Base-by-base conservation (phyloP, 805 yeast genomes). In the Danielia oregonensis region DNA sequence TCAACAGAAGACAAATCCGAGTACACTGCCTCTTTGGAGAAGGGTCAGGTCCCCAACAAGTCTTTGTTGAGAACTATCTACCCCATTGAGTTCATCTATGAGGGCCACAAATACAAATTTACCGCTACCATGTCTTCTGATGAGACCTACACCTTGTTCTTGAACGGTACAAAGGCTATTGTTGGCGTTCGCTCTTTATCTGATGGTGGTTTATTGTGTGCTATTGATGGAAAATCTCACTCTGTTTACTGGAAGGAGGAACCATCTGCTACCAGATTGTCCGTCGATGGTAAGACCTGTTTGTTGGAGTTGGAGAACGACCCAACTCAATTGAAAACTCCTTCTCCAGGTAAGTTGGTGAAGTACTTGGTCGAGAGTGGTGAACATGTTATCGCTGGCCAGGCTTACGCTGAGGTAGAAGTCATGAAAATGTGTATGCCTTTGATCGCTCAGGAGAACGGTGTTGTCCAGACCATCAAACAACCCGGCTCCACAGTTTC, bases 341-440 rank as follows among this genome's bases (percentile, higher is more conserved):
- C 98, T 29, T 93, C 98, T 18, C 99, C 98, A 35, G 99, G 99
- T 72, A 93, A 93, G 68, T 75, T 93, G 48, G 95, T 91, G 43
- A 86, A 86, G 59, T 93, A 80, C 59, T 70, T 93, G 49, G 95
- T 93, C 42, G 97, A 94, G 57, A 83, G 82, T 51, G 98, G 98
- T 48, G 98, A 91, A 45, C 97, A 91, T 55, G 76, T 93, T 51
- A 65, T 63, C 33, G 79, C 93, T 40, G 97, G 97, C 42, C 95
- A 91, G 66, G 81, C 97, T 29, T 94, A 78, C 55, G 98, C 98
- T 26, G 98, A 93, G 68, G 96, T 93, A 38, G 99, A 93, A 68
- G 98, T 93, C 48, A 93, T 93, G 99, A 93, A 93, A 66, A 93
- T 93, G 98, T 88, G 89, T 65, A 93, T 93, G 97, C 97, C 98